These are phyloP conservation scores for Dacryopinax primogenitus DNA, from an alignment of 768 basidiomycete species.

Conservation along the genomic window DNA sequence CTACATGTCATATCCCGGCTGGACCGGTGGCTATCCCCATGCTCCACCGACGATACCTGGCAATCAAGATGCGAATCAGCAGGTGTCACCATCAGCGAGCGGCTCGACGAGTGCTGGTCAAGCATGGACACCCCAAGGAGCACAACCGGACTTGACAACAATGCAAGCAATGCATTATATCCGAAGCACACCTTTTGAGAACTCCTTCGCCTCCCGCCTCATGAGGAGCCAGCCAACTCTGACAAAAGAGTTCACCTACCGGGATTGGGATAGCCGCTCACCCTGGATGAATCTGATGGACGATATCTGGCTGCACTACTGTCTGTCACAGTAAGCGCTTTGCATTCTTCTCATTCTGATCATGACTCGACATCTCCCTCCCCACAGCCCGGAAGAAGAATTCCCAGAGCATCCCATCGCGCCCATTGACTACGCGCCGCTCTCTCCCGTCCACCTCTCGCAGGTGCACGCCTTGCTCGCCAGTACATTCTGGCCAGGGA, in stretches of 20 bases:
- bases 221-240: conserved; percentile 30
- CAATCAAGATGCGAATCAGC: too few relatives aligned
- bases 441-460: conserved; percentile 45
- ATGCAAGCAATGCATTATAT: conserved; percentile 25
- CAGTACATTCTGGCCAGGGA: conserved; percentile 62
- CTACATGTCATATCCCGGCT: neutral
- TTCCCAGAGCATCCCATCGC: conserved; percentile 32
- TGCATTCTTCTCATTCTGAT: neutral
- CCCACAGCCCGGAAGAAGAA: conserved; percentile 43
- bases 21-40: neutral
- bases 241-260: conserved; percentile 36
- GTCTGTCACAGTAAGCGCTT: conserved; percentile 49
- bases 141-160: neutral
- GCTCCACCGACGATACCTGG: neutral
- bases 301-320: conserved; percentile 55
- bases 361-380: neutral
- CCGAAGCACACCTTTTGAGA: conserved; percentile 48
- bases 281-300: conserved; percentile 67
- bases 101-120: neutral
- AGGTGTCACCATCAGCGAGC: too few relatives aligned
- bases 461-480: conserved; percentile 62
- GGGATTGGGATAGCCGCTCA: conserved; percentile 59
- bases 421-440: conserved; percentile 51
- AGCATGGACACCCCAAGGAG: neutral
- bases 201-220: conserved; percentile 55